phyloP scores from a whole-genome alignment of 2,329 filamentous ascomycete genomes.

The Cladophialophora bantiana region DNA sequence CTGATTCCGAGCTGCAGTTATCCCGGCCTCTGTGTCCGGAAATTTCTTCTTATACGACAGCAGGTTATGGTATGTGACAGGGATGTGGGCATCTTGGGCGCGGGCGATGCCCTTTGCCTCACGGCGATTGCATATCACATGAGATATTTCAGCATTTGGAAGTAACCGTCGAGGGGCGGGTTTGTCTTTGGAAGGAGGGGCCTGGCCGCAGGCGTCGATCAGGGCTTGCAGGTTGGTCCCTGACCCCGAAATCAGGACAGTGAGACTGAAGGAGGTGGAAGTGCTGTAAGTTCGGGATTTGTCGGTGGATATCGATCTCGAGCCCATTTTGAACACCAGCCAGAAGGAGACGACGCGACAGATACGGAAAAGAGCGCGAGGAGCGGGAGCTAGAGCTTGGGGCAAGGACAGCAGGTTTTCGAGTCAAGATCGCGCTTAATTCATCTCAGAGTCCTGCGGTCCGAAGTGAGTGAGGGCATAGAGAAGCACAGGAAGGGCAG shows the following conservation, averaged over 20 bases:
- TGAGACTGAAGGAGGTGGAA: slow-evolving; percentile 49
- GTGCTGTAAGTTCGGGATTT: slow-evolving; percentile 33
- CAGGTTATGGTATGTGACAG: slow-evolving; percentile 82
- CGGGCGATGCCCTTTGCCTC: slow-evolving; percentile 69
- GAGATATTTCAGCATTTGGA: slow-evolving; percentile 62
- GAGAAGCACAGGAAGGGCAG: neutral
- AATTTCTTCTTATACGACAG: slow-evolving; percentile 76
- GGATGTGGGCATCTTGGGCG: slow-evolving; percentile 67
- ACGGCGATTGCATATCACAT: slow-evolving; percentile 71
- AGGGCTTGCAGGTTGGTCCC: slow-evolving; percentile 83
- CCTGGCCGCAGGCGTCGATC: slow-evolving; percentile 64
- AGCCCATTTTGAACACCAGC: slow-evolving; percentile 9
- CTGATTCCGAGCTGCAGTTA: slow-evolving; percentile 62
- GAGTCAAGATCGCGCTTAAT: neutral
- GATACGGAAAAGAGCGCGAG: slow-evolving; percentile 1
- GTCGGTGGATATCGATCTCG: slow-evolving; percentile 28
- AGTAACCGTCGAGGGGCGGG: slow-evolving; percentile 43
- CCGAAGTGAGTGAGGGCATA: neutral
- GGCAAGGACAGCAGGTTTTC: neutral
- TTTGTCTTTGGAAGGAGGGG: slow-evolving; percentile 38
- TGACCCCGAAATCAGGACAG: slow-evolving; percentile 74
- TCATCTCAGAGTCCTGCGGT: neutral
- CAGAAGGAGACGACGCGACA: neutral
- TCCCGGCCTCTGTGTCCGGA: slow-evolving; percentile 59
- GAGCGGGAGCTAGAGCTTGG: neutral